Base-by-base conservation (phyloP, 1,139 yeast species). In the Candida sp. region DNA sequence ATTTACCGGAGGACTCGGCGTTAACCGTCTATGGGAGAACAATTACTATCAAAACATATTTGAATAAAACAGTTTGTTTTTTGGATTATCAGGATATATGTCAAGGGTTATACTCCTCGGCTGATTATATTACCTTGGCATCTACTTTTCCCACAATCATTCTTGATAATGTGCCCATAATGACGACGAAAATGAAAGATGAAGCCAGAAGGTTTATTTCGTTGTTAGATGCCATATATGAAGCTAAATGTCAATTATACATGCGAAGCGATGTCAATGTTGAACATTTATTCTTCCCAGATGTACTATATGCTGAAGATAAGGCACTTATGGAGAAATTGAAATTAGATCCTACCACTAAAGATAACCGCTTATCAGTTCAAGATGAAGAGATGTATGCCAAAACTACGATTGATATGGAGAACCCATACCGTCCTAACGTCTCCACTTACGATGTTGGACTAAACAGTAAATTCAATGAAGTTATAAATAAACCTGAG, bases 351-450 rank as follows among this genome's bases (percentile, higher is more conserved):
- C 41, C 43, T 4, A 50, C 46, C 21, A 48, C 47, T 5, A 47
- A 45, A 15, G 55, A 57, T 15, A 57, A 62, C 33, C 61, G 63
- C 32, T 55, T 71, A 22, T 69, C 70, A 45, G 81, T 79, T 2
- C 84, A 80, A 52, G 83, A 82, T 45, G 84, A 81, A 53, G 90
- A 84, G 56, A 82, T 82, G 86, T 82, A 68, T 58, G 79, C 89
- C 2, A 77, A 75, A 48, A 83, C 89, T 0, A 70, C 75, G 19
- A 77, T 81, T 43, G 89, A 82, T 32, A 57, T 82, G 46, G 64
- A 70, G 4, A 77, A 75, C 43, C 91, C 93, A 1, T 84, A 83
- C 55, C 64, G 91, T 48, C 91, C 93, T 2, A 84, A 84, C 49
- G 76, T 81, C 3, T 69, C 87, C 2, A 70, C 84, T 1, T 84